Evolutionary conservation across 2,329 filamentous ascomycete species (phyloP).

Genomic region (Cladophialophora exuberans): DNA sequence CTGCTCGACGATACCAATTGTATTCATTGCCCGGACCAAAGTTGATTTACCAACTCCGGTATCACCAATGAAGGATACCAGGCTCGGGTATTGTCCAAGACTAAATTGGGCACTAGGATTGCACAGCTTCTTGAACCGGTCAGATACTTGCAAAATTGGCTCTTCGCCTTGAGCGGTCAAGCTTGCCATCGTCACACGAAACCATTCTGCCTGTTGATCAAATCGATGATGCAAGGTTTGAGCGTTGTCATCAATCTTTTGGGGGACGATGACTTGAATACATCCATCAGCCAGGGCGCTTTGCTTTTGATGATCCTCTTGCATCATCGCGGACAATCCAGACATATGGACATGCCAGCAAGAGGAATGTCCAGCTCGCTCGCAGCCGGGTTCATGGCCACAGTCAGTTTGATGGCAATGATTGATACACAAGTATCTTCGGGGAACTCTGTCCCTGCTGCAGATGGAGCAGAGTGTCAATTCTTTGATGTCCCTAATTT

Average conservation of each 20-base stretch:
- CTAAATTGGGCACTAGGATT: constrained; percentile 3
- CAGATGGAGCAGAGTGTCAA: constrained; percentile 2
- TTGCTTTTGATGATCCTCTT: constrained; percentile 1
- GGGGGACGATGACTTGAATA: constrained; percentile 5
- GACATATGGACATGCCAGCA: constrained; percentile 6
- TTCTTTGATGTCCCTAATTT: constrained; percentile 1
- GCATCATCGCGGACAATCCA: neutral
- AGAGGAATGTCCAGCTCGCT: neutral
- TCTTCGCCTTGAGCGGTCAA: constrained; percentile 1
- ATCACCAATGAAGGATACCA: constrained; percentile 4
- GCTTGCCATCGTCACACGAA: constrained; percentile 4
- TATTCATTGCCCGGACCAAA: constrained; percentile 5
- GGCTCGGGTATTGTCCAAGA: constrained; percentile 5
- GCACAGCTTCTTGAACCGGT: constrained; percentile 9
- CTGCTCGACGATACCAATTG: constrained; percentile 1
- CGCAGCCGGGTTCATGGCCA: neutral
- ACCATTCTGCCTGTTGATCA: constrained; percentile 5
- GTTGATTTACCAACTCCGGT: constrained; percentile 5
- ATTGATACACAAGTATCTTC: neutral
- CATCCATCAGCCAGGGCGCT: constrained; percentile 3
- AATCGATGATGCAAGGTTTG: neutral
- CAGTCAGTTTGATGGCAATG: constrained; percentile 2
- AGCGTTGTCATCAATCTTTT: neutral
- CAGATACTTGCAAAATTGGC: constrained; percentile 2
- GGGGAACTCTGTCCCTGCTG: neutral